These are phyloP conservation scores for Kwoniella sp. DNA, from an alignment of 768 basidiomycete species.

Conservation along the genomic window DNA sequence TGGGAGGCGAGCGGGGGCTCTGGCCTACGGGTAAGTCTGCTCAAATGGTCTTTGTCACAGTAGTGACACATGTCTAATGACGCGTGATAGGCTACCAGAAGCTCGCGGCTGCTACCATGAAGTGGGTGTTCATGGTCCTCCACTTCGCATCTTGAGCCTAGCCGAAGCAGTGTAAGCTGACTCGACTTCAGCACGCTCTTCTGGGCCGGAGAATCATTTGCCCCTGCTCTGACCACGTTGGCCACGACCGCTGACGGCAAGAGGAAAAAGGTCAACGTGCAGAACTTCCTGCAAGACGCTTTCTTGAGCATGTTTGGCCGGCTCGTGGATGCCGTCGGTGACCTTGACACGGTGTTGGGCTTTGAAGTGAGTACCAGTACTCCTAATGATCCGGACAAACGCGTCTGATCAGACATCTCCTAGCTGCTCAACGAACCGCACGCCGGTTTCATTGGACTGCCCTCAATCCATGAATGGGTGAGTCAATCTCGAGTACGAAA, in stretches of 20 bases:
- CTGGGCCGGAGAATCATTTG: conserved; percentile 85
- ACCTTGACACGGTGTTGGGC: conserved; percentile 74
- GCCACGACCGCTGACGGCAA: conserved; percentile 47
- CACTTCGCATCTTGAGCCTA: no score
- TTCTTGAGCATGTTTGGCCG: conserved; percentile 73
- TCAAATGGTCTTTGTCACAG: not conserved
- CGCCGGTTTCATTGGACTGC: conserved; percentile 78
- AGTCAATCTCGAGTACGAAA: conserved; percentile 4
- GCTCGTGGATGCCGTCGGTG: conserved; percentile 65
- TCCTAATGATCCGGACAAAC: no score
- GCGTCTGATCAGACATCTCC: not conserved
- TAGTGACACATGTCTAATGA: not conserved
- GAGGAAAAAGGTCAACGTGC: conserved; percentile 59
- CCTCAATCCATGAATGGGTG: conserved; percentile 69
- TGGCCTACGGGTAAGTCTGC: conserved; percentile 69
- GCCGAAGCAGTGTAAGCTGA: not conserved
- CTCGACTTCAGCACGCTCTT: conserved; percentile 77
- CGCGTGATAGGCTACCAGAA: conserved; percentile 66
- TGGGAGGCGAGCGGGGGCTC: conserved; percentile 71
- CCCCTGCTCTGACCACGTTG: conserved; percentile 62
- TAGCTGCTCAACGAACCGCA: conserved; percentile 95
- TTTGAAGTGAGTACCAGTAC: conserved; percentile 65
- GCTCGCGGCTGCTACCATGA: conserved; percentile 86
- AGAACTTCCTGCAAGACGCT: conserved; percentile 74
- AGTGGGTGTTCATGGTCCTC: conserved; percentile 41